Base-by-base conservation (phyloP, 495 filamentous ascomycete genomes). In the Amorphotheca resinae region DNA sequence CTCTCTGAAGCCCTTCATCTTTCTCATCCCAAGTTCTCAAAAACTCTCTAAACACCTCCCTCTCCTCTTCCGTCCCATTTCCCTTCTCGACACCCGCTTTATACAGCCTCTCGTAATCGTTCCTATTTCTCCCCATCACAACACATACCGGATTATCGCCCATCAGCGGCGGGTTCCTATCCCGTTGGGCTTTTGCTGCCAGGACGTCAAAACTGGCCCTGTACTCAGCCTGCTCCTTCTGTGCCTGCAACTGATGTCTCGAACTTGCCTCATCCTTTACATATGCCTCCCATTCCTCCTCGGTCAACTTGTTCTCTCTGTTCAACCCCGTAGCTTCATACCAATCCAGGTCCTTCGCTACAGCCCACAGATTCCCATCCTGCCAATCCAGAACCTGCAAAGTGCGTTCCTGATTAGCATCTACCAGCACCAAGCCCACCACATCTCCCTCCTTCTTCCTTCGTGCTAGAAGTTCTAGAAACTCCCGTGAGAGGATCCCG, bases 1-100 rank as follows among this genome's bases (percentile, higher is more conserved):
- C 52, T 37, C 46, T 58, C 51, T 56, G 56, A 17, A 60, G 51
- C 44, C 48, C 47, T 44, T 50, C 49, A 54, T 40, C 52, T 53
- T 57, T 62, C 43, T 43, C 51, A 57, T 62, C 55, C 21, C 43
- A 50, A 39, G 50, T 59, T 41, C 39, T 41, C 30, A 62, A 59
- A 48, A 56, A 18, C 51, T 59, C 57, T 48, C 57, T 52, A 32
- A 50, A 53, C 52, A 42, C 28, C 20, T 43, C 48, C 54, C 58
- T 53, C 52, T 63, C 45, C 38, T 58, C 59, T 43, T 56, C 54
- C 0, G 58, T 61, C 20, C 59, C 60, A 33, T 58, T 59, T 20
- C 59, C 59, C 40, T 50, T 56, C 18, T 32, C 57, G 47, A 63
- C 47, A 14, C 57, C 59, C 18, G 48, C 55, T 45, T 50, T 47